phyloP scores from a whole-genome alignment of 257 asterid genomes.

The Solanum ahanhuiri region DNA sequence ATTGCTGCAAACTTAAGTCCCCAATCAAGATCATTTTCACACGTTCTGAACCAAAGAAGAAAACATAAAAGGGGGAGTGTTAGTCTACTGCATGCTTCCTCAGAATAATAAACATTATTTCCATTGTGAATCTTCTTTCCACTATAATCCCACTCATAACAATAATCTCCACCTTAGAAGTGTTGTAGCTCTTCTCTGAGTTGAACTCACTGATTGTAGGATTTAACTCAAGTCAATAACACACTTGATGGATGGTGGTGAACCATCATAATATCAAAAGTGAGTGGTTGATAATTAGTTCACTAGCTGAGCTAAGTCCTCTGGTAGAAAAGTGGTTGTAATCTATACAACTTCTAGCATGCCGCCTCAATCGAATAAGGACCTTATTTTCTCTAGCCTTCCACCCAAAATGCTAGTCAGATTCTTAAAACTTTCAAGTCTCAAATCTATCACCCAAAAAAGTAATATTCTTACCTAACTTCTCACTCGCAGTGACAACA shows the following conservation, averaged over 20 bases:
- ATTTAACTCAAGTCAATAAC: not conserved
- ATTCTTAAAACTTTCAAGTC: not conserved
- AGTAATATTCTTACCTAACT: not conserved
- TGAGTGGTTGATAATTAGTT: not conserved
- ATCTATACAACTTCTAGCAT: not conserved
- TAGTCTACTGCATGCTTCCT: not conserved
- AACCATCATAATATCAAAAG: not conserved
- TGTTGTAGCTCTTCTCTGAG: not conserved
- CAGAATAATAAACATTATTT: not conserved
- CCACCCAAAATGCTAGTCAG: not conserved
- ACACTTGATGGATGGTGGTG: not conserved
- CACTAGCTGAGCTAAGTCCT: not conserved
- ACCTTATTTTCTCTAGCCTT: not conserved
- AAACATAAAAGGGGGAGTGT: not conserved
- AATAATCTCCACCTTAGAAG: not conserved
- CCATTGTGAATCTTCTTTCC: not conserved
- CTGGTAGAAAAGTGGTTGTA: not conserved
- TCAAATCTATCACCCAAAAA: not conserved
- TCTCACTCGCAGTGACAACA: not conserved
- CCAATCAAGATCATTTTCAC: not conserved
- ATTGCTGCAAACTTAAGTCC: not conserved
- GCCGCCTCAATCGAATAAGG: not conserved
- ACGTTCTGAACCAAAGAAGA: not conserved
- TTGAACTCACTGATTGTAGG: not conserved
- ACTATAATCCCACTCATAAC: not conserved